Evolutionary conservation across 2,329 filamentous ascomycete species (phyloP), one percentile per base, ranked within the genome.

Genomic region (Verticillium klebahnii): DNA sequence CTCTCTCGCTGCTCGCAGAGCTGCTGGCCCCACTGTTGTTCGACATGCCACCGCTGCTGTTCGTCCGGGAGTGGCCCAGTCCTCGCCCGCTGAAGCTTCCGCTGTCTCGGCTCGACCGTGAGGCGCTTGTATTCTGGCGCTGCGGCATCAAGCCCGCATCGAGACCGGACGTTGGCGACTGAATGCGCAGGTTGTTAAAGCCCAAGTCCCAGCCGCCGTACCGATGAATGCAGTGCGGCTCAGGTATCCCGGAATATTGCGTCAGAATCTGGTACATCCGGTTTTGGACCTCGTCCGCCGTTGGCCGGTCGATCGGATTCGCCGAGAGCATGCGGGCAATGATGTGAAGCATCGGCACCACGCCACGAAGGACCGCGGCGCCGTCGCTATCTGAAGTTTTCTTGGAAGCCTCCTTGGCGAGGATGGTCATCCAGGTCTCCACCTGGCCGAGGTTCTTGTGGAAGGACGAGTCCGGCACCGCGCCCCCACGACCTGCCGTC

Each of bases 381-480:
- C 78, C 74, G 25, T 77, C 74, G 39, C 68, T 70, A 32, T 70
- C 69, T 2, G 72, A 69, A 5, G 69, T 73, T 67, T 82, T 81
- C 67, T 80, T 82, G 64, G 67, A 72, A 59, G 84, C 85, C n/a
- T 88, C 85, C 62, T 85, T 84, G 36, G 85, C 83, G 5, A 91
- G 75, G 2, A 74, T 74, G 1, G 77, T 76, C 77, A 91, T 89
- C 90, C 90, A 93, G 15, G 79, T 80, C 65, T 89, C 84, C 2
- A 92, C 82, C 71, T 90, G 88, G 17, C 84, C 82, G 1, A 89
- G 77, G 67, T 92, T 91, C 65, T 84, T 84, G 73, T 92, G 89
- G 72, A 90, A 93, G 0, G 88, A 90, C 0, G 88, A 82, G 73
- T 92, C 89, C 8, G 83, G 80, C 1, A 88, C 82, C 6, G 85